Conservation (phyloP, 129 eudicot genomes). For the Apium graveolens region DNA sequence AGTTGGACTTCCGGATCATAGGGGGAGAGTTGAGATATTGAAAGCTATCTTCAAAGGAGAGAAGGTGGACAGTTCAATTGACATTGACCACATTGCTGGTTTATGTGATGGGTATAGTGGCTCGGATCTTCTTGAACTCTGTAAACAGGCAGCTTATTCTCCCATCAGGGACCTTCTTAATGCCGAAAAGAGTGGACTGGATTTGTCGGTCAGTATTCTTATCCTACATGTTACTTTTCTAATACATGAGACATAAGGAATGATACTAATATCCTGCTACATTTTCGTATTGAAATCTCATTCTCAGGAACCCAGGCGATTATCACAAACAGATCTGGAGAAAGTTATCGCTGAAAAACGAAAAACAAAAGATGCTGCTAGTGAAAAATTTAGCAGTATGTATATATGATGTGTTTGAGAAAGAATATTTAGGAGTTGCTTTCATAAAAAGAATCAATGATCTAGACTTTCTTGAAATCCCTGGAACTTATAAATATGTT, state of each 20-base stretch:
- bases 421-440: too few species aligned
- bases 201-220: constrained; percentile 17
- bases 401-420: too few species aligned
- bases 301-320: constrained; percentile 60
- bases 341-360: constrained; percentile 42
- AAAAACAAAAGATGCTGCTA: constrained; percentile 65
- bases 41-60: constrained; percentile 45
- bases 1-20: constrained; percentile 44
- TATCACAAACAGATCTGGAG: constrained; percentile 71
- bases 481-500: constrained; percentile 4
- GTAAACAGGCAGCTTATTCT: constrained; percentile 26
- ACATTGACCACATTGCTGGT: constrained; percentile 29
- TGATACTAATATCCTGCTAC: background rate
- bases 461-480: too few species aligned
- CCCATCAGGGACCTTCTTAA: constrained; percentile 28
- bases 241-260: background rate
- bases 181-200: constrained; percentile 23
- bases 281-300: too few species aligned
- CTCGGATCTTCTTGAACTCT: constrained; percentile 24
- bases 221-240: background rate
- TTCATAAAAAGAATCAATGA: too few species aligned
- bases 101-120: constrained; percentile 30
- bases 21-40: constrained; percentile 47
- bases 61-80: constrained; percentile 36
- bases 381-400: constrained; percentile 30